Conservation (phyloP, 2,329 filamentous ascomycete genomes). For the Aspergillus hortae region DNA sequence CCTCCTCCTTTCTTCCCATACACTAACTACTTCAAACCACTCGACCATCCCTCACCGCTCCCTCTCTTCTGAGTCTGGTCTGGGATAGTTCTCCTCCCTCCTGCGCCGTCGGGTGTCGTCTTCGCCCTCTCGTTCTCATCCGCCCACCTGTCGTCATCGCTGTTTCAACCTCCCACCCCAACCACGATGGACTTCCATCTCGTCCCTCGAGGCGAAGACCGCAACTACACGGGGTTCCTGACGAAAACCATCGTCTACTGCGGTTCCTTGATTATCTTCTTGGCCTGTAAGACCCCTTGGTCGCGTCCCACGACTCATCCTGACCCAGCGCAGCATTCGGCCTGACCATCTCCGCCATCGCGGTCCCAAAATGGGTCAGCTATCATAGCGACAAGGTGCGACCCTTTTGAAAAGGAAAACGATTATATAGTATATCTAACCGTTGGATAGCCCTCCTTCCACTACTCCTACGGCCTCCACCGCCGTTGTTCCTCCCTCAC, state of each 20-base stretch:
- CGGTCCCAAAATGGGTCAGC: constrained; percentile 47
- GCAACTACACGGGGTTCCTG: constrained; percentile 46
- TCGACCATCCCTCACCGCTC: too few relatives aligned
- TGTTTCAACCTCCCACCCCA: neutral
- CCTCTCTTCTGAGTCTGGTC: too few relatives aligned
- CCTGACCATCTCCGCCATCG: constrained; percentile 45
- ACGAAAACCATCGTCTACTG: constrained; percentile 49
- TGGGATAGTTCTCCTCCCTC: too few relatives aligned
- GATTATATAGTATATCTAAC: neutral
- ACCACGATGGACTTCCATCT: constrained; percentile 41
- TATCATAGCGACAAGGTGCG: constrained; percentile 44
- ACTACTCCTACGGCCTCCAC: constrained; percentile 74
- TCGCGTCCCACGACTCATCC: neutral
- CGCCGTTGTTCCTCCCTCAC: constrained; percentile 70
- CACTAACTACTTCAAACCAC: too few relatives aligned
- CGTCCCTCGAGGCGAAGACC: constrained; percentile 39
- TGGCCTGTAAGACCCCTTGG: constrained; percentile 34
- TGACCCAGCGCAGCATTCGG: constrained; percentile 35
- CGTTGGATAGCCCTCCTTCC: constrained; percentile 42
- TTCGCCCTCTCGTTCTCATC: neutral
- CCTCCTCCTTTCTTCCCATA: too few relatives aligned
- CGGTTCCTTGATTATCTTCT: constrained; percentile 41
- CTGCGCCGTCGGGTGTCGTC: neutral
- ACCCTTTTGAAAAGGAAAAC: neutral
- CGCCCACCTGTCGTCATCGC: constrained; percentile 5